Evolutionary conservation across 2,329 filamentous ascomycete species (phyloP).

Genomic region (Ambrosiella beaveri): DNA sequence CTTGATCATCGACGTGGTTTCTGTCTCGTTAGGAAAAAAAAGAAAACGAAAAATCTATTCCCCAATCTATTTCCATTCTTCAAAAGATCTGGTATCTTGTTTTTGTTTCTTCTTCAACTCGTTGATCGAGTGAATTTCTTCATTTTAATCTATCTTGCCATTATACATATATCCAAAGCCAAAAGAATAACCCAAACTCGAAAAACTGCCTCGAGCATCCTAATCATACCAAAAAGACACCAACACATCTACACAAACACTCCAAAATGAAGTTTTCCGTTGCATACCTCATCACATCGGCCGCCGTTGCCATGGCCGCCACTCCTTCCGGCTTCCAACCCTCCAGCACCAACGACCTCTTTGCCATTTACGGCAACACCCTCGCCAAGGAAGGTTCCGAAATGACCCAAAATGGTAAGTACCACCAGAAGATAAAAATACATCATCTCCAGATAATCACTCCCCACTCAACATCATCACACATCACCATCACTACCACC

Average conservation of each 20-base stretch:
- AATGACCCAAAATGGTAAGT: constrained; percentile 23
- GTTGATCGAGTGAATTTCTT: constrained; percentile 8
- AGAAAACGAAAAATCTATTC: neutral
- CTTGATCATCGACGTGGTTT: neutral
- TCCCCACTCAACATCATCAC: neutral
- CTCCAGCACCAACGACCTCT: constrained; percentile 20
- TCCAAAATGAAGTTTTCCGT: constrained; percentile 18
- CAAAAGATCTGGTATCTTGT: constrained; percentile 4
- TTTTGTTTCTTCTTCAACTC: constrained; percentile 2
- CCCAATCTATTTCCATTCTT: neutral
- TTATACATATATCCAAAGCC: neutral
- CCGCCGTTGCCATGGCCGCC: constrained; percentile 21
- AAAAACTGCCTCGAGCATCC: neutral
- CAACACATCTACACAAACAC: neutral
- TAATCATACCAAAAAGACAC: neutral
- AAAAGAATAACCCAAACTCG: neutral
- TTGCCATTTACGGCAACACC: constrained; percentile 24
- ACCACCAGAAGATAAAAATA: too few relatives aligned
- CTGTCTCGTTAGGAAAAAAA: neutral
- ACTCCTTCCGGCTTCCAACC: constrained; percentile 28
- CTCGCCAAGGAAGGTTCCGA: constrained; percentile 23
- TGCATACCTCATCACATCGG: constrained; percentile 18
- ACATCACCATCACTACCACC: neutral
- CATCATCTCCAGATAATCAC: too few relatives aligned
- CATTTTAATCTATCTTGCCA: neutral